Evolutionary conservation across 2,329 filamentous ascomycete genomes (phyloP), one percentile per base, ranked within the genome.

Genomic region (Neodidymelliopsis sp.): DNA sequence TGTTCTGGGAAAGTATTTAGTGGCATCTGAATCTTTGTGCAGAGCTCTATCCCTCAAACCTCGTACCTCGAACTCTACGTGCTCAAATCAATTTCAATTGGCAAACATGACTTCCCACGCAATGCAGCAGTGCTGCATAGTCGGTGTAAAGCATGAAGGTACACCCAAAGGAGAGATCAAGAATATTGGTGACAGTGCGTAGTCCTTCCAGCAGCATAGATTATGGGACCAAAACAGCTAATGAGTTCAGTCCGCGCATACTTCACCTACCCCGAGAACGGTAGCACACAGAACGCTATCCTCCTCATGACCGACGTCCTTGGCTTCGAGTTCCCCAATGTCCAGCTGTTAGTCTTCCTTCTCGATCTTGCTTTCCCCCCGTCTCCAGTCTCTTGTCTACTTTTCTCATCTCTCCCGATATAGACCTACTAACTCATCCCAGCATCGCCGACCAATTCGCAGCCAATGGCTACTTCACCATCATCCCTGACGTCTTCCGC

Each of bases 361-460:
- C 15, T 11, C 39, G 22, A 29, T 25, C 16, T 12, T 27, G 13
- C 28, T 10, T 18, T 24, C 16, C 10, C 12, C 37, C 29, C 18
- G 31, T 34, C 28, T 18, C 16, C 2, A n/a, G n/a, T n/a, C n/a
- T n/a, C n/a, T n/a, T n/a, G n/a, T n/a, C n/a, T n/a, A n/a, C n/a
- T n/a, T n/a, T n/a, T n/a, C n/a, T n/a, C n/a, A n/a, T n/a, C n/a
- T n/a, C n/a, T n/a, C n/a, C n/a, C n/a, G n/a, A n/a, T n/a, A n/a
- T n/a, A n/a, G n/a, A 20, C 19, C 6, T 11, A n/a, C 30, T 55
- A 24, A 56, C 37, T 12, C 10, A 15, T 10, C 40, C 15, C 46
- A 74, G 70, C 54, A 82, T 91, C 62, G 88, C 88, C 51, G 89
- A 92, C 76, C 83, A 89, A 64, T 88, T 82, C 69, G 89, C 89